Evolutionary conservation across 495 filamentous ascomycete species (phyloP).

Genomic region (Penicillium herquei): DNA sequence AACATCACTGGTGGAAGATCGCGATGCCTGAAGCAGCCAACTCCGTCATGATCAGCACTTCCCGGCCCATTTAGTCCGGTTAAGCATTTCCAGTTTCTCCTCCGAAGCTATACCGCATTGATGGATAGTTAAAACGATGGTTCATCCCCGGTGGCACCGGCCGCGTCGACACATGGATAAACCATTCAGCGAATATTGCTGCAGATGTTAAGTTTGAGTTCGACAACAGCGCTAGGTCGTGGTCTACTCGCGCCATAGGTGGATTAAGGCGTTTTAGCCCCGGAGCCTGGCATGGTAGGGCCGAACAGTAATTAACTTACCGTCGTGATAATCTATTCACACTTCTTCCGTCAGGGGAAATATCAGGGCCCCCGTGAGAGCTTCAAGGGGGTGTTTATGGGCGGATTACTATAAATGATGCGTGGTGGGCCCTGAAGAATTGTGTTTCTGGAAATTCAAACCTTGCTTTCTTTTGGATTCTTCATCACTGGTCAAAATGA

Average conservation of each 20-base stretch:
- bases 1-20: slow-evolving; percentile 8
- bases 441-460: background rate
- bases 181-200: background rate
- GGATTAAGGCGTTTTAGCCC: background rate
- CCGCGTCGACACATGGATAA: background rate
- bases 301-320: too few relatives aligned
- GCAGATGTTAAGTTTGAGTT: background rate
- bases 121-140: background rate
- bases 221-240: background rate
- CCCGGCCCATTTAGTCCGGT: background rate
- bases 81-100: background rate
- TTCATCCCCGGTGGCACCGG: slow-evolving; percentile 1
- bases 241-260: background rate
- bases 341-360: background rate
- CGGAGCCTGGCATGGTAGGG: background rate
- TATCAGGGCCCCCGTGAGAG: too few relatives aligned
- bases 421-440: too few relatives aligned
- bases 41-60: background rate
- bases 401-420: too few relatives aligned
- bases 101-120: slow-evolving; percentile 2
- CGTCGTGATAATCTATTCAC: background rate
- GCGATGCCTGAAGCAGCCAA: background rate
- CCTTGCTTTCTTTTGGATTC: background rate
- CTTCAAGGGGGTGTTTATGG: too few relatives aligned
- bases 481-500: slow-evolving; percentile 4